Conservation (phyloP, 139 green algal genomes). For the Zygnema cylindricum region DNA sequence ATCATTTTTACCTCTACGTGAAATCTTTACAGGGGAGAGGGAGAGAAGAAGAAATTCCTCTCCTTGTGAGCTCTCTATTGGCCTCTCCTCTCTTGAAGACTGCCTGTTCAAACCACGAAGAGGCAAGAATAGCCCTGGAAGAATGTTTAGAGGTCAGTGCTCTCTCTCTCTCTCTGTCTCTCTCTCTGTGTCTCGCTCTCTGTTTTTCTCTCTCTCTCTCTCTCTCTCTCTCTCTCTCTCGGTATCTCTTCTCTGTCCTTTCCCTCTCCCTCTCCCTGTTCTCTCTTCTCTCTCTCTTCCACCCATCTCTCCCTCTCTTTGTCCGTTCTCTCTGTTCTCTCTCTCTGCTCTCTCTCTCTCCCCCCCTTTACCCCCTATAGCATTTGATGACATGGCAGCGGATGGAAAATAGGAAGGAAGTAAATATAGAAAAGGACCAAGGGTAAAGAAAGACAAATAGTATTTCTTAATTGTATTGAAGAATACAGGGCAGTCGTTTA, state of each 20-base stretch:
- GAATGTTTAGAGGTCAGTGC: neutral
- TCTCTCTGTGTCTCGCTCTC: neutral
- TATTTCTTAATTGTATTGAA: too few relatives aligned
- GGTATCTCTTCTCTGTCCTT: neutral
- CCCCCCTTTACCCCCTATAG: neutral
- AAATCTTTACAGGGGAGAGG: too few relatives aligned
- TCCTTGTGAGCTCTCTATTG: too few relatives aligned
- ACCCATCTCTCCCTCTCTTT: neutral
- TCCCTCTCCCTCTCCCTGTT: neutral
- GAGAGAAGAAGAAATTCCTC: too few relatives aligned
- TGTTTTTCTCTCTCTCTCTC: slow-evolving; percentile 28
- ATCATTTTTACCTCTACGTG: too few relatives aligned
- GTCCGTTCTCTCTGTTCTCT: neutral
- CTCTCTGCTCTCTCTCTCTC: slow-evolving; percentile 16
- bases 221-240: slow-evolving; percentile 19
- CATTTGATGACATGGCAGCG: too few relatives aligned
- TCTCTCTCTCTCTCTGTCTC: slow-evolving; percentile 26
- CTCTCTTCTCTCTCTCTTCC: neutral
- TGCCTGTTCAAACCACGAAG: too few relatives aligned
- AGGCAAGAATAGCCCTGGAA: neutral
- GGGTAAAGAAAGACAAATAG: too few relatives aligned
- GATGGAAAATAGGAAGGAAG: too few relatives aligned
- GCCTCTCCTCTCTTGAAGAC: too few relatives aligned
- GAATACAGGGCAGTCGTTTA: too few relatives aligned
- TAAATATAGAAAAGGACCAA: too few relatives aligned